A percentile compares a stretch with the other conserved stretches of the same genome.
Evolutionary conservation across 2,329 filamentous ascomycete species (phyloP).

Genomic region (Phoma sp.): DNA sequence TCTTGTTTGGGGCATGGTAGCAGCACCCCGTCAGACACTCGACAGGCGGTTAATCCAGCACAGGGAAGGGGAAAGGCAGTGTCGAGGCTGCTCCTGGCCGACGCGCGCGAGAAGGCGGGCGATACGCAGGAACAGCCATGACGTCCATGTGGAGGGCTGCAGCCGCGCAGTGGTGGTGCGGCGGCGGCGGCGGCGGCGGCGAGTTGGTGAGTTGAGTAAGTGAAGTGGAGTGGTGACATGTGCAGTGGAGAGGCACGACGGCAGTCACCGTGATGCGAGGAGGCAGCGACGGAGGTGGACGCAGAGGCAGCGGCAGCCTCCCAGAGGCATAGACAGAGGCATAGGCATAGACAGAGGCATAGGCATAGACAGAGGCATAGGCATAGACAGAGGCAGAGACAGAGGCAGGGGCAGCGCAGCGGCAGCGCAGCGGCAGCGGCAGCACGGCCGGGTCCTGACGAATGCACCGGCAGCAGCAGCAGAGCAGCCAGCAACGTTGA

Average conservation of each 20-base stretch:
- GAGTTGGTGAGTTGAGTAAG: background rate
- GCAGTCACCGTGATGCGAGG: background rate
- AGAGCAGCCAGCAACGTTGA: no score
- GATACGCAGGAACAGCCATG: slow-evolving; percentile 30
- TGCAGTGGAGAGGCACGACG: background rate
- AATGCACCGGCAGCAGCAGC: no score
- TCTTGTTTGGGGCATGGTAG: slow-evolving; percentile 31
- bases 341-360: no score
- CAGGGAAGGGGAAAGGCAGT: slow-evolving; percentile 24
- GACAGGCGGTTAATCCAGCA: slow-evolving; percentile 29
- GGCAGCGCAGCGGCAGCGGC: no score
- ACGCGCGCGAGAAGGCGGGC: slow-evolving; percentile 34
- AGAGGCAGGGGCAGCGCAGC: no score
- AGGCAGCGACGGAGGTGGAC: background rate
- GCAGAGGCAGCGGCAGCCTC: background rate
- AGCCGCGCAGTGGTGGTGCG: background rate
- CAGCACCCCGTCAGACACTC: slow-evolving; percentile 21
- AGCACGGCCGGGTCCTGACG: no score
- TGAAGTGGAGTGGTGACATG: background rate
- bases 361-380: no score
- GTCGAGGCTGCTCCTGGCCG: slow-evolving; percentile 15
- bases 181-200: background rate
- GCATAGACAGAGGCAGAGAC: no score
- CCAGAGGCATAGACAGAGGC: background rate
- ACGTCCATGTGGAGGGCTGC: slow-evolving; percentile 10